Evolutionary conservation across 257 asterid genomes (phyloP).

Genomic region (Salvia rosmarinus): DNA sequence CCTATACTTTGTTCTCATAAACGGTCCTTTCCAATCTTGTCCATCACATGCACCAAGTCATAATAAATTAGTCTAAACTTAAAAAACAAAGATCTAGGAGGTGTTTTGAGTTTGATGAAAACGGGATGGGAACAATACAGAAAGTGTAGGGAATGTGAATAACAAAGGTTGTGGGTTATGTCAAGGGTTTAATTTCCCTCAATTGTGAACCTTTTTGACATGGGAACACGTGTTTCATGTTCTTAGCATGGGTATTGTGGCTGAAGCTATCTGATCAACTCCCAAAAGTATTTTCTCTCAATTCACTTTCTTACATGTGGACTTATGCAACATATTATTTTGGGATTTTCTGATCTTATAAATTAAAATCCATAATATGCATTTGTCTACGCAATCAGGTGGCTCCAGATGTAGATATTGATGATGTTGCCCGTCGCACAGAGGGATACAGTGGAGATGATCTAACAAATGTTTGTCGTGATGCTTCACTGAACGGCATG

Average conservation of each 20-base stretch:
- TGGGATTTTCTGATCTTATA: neutral
- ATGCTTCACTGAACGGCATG: slow-evolving; percentile 93
- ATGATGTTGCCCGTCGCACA: slow-evolving; percentile 87
- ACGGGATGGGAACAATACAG: too few species aligned
- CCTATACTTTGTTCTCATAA: neutral
- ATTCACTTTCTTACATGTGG: neutral
- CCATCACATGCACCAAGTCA: neutral
- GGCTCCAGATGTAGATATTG: slow-evolving; percentile 90
- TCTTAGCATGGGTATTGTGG: too few species aligned
- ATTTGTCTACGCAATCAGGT: slow-evolving; percentile 56
- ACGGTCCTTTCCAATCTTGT: neutral
- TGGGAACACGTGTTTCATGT: too few species aligned
- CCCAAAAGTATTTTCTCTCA: too few species aligned
- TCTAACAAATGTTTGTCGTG: slow-evolving; percentile 91
- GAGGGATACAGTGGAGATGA: slow-evolving; percentile 99
- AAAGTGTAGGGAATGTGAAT: too few species aligned
- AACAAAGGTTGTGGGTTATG: too few species aligned
- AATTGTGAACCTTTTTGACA: too few species aligned
- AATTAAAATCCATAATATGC: neutral
- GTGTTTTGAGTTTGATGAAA: too few species aligned
- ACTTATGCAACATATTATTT: neutral
- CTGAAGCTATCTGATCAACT: too few species aligned
- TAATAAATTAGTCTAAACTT: too few species aligned
- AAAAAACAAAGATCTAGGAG: too few species aligned
- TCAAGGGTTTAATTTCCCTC: too few species aligned